Evolutionary conservation across 495 filamentous ascomycete species (phyloP).

Genomic region (Xylaria sp.): DNA sequence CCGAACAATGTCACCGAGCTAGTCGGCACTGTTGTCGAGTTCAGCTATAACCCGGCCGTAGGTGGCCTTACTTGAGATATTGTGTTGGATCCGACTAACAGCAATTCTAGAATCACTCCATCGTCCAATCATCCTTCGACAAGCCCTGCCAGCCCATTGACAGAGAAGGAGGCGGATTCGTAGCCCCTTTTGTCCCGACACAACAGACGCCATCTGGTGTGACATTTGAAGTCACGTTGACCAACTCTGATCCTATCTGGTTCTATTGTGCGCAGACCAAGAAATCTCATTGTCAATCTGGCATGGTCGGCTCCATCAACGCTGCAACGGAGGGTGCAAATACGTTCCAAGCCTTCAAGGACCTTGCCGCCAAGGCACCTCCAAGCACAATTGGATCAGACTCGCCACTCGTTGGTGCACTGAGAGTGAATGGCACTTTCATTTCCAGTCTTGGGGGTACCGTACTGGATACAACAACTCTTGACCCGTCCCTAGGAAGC

Average conservation of each 20-base stretch:
- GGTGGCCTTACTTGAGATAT: constrained; percentile 17
- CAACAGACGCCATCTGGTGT: constrained; percentile 39
- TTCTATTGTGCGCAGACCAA: constrained; percentile 63
- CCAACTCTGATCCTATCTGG: constrained; percentile 60
- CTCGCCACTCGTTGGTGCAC: constrained; percentile 44
- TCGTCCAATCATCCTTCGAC: constrained; percentile 50
- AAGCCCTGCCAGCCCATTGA: constrained; percentile 49
- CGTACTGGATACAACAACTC: constrained; percentile 35
- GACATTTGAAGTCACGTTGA: constrained; percentile 54
- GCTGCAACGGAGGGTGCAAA: constrained; percentile 42
- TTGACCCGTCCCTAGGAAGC: constrained; percentile 29
- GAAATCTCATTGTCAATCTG: constrained; percentile 51
- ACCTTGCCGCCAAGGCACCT: constrained; percentile 44
- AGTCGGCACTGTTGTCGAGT: constrained; percentile 46
- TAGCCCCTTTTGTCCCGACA: constrained; percentile 54
- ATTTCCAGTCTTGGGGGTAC: constrained; percentile 37
- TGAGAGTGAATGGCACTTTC: constrained; percentile 46
- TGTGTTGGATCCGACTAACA: not conserved
- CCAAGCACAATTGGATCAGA: constrained; percentile 47
- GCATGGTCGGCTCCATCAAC: constrained; percentile 54
- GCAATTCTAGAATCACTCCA: constrained; percentile 46
- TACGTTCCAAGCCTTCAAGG: constrained; percentile 48
- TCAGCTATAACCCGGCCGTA: constrained; percentile 44
- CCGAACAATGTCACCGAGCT: constrained; percentile 49
- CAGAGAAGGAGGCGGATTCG: constrained; percentile 42